These are phyloP conservation scores for Drosera spatulata DNA, from an alignment of 179 eudicot species.

Conservation along the genomic window DNA sequence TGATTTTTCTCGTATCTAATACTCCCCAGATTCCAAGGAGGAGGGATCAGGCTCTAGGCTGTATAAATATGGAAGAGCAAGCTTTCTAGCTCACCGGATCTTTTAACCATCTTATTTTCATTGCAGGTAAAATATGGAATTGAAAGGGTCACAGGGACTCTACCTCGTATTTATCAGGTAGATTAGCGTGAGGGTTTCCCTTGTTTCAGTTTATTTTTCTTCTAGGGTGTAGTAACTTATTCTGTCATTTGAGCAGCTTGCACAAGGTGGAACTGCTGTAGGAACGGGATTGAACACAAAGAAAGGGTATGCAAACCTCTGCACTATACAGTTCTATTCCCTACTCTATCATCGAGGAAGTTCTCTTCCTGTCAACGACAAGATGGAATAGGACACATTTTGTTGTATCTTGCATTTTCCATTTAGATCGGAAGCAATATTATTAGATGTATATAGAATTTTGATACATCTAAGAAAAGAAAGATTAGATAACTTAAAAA, in stretches of 20 bases:
- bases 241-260: slow-evolving; percentile 54
- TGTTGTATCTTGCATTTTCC: too few species aligned
- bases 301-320: slow-evolving; percentile 52
- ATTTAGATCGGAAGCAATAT: too few species aligned
- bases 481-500: too few species aligned
- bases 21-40: too few species aligned
- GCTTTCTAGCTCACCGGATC: too few species aligned
- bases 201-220: slow-evolving; percentile 6
- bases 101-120: not conserved
- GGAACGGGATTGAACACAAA: slow-evolving; percentile 98
- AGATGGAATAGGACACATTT: too few species aligned
- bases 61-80: too few species aligned
- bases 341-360: not conserved
- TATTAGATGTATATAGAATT: too few species aligned
- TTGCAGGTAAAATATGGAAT: slow-evolving; percentile 92
- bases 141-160: slow-evolving; percentile 61
- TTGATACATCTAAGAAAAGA: too few species aligned
- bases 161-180: slow-evolving; percentile 97
- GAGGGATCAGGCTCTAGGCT: too few species aligned
- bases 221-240: slow-evolving; percentile 7
- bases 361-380: too few species aligned
- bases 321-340: not conserved
- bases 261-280: slow-evolving; percentile 99
- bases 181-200: not conserved
- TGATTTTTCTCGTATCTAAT: too few species aligned